Conservation (phyloP, 2,329 filamentous ascomycete species). For the Sphaceloma murrayae region DNA sequence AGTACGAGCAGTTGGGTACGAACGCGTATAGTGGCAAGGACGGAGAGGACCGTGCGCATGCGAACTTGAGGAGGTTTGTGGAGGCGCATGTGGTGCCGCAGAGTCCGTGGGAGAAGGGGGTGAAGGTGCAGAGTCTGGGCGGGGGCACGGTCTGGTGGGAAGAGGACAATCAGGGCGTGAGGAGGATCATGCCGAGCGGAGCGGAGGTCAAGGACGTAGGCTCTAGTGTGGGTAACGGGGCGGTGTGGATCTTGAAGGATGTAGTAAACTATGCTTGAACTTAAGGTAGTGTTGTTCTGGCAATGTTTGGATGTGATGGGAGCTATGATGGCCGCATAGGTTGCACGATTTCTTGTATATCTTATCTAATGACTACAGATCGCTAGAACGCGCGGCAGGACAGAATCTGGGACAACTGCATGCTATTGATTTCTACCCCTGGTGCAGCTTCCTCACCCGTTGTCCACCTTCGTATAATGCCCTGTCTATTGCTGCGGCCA, state of each 20-base stretch:
- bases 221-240: conserved; percentile 73
- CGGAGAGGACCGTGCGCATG: conserved; percentile 65
- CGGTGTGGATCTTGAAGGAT: conserved; percentile 67
- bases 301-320: too few species aligned
- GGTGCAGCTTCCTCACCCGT: conserved; percentile 77
- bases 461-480: conserved; percentile 81
- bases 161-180: conserved; percentile 54
- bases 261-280: conserved; percentile 47
- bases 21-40: conserved; percentile 65
- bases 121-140: conserved; percentile 57
- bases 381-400: conserved; percentile 13
- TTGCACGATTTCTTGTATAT: conserved; percentile 12
- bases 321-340: too few species aligned
- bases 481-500: conserved; percentile 86
- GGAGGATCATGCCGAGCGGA: conserved; percentile 65
- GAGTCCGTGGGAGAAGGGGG: conserved; percentile 63
- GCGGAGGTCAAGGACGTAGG: conserved; percentile 68
- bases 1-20: conserved; percentile 58
- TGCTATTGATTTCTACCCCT: conserved; percentile 33
- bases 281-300: too few species aligned
- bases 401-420: conserved; percentile 9
- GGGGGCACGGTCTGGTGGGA: conserved; percentile 78
- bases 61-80: conserved; percentile 71
- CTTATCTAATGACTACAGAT: conserved; percentile 15
- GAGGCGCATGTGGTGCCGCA: conserved; percentile 70